Base-by-base conservation (phyloP, 139 green algal species). In the Tetradesmus obliquus region DNA sequence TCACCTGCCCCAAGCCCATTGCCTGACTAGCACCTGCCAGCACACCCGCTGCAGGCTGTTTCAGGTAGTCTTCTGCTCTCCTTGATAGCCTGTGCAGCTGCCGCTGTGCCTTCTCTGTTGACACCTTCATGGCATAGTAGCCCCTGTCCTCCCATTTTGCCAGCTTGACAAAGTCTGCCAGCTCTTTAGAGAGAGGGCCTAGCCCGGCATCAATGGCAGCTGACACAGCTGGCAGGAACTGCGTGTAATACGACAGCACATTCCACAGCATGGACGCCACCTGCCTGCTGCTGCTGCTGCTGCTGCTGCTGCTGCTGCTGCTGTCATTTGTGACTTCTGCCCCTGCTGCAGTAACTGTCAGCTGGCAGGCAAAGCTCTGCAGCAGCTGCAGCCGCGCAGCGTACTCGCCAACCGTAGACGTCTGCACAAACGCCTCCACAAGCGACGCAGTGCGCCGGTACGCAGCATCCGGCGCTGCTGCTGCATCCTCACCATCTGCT, bases 71-170 rank as follows among this genome's bases (percentile, higher is more conserved):
- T 84, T 97, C 94, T 3, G 93, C 95, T 5, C 94, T 90, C 1
- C 93, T 88, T 19, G 89, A 82, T 80, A 97, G 92, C 79, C 94
- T 92, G 94, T 99, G 97, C 90, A 99, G 94, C 91, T 98, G 95
- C 55, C 98, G 94, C 92, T 99, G 96, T 7, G 96, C 95, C 91
- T 97, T 98, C 88, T 99, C 98, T 5, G 94, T 97, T 69, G 93
- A 95, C 2, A 91, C 87, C 76, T 94, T 94, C 95, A 99, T 94
- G 1, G 97, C 95, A 91, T 99, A 99, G 94, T 98, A 99, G 58
- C 97, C 97, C 9, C 97, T 94, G 94, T 99, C 98, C 92, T 99
- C 98, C 98, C 98, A 99, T 91, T 97, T 98, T n/a, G 98, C 96
- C 82, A 99, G 95, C 81, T 93, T 88, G 51, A 99, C 97, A 96